Evolutionary conservation across 768 basidiomycete genomes (phyloP).

Genomic region (Leccinellum luteum): DNA sequence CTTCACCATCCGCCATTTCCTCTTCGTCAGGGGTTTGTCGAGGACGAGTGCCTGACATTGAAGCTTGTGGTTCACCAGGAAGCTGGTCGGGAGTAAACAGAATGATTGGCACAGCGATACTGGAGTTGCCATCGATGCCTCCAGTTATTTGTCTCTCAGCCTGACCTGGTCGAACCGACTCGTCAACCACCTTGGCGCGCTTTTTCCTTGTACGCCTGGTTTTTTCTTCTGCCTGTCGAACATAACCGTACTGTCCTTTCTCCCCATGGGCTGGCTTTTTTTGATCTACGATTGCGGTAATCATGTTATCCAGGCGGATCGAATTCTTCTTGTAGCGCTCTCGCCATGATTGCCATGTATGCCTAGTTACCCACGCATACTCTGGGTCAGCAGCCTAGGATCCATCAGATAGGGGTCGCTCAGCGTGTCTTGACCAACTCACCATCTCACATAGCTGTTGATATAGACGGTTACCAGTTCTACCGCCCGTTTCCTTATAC

Average conservation of each 20-base stretch:
- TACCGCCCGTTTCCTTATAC: constrained; percentile 76
- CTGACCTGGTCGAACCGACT: constrained; percentile 21
- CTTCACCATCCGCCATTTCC: constrained; percentile 59
- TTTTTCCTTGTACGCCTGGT: constrained; percentile 55
- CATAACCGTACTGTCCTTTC: constrained; percentile 82
- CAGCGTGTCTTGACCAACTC: constrained; percentile 7
- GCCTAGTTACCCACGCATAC: constrained; percentile 75
- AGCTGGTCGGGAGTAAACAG: constrained; percentile 24
- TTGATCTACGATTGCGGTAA: constrained; percentile 63
- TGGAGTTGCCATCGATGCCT: constrained; percentile 6
- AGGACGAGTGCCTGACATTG: constrained; percentile 20
- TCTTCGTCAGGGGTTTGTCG: constrained; percentile 55
- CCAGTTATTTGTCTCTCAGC: constrained; percentile 18
- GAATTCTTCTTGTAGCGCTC: constrained; percentile 87
- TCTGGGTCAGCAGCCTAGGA: constrained; percentile 63
- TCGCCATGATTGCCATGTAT: constrained; percentile 90
- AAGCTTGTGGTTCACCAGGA: constrained; percentile 28
- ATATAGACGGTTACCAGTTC: constrained; percentile 81
- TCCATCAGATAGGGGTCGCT: background rate
- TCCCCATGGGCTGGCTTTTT: constrained; percentile 68
- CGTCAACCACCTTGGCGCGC: constrained; percentile 34
- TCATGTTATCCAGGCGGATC: constrained; percentile 59
- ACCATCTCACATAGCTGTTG: constrained; percentile 79
- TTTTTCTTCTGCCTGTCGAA: constrained; percentile 72
- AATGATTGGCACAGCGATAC: constrained; percentile 22